A percentile compares a stretch with the other conserved stretches of the same genome.
These are phyloP conservation scores for Picea sitchensis DNA, from an alignment of 75 land plant species.

Conservation along the genomic window DNA sequence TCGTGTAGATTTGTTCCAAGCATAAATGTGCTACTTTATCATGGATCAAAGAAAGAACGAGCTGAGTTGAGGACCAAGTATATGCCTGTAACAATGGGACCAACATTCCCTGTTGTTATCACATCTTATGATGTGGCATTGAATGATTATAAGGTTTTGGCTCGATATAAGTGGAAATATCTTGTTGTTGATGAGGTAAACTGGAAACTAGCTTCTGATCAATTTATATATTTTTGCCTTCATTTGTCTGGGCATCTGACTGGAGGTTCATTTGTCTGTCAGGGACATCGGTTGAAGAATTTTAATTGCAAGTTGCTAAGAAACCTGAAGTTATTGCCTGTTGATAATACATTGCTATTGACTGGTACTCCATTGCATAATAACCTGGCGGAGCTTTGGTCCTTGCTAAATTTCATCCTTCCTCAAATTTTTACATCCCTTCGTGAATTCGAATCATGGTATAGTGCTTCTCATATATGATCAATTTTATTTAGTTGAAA, in stretches of 20 bases:
- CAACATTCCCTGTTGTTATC: constrained; percentile 31
- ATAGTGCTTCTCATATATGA: no score
- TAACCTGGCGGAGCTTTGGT: constrained; percentile 45
- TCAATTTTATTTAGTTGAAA: neutral
- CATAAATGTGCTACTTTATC: constrained; percentile 37
- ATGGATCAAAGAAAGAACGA: constrained; percentile 36
- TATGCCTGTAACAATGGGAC: constrained; percentile 19
- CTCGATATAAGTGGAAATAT: constrained; percentile 28
- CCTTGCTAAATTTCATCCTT: constrained; percentile 46
- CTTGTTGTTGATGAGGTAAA: constrained; percentile 45
- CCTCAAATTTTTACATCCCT: constrained; percentile 45
- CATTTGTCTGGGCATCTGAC: neutral
- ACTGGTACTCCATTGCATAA: constrained; percentile 50
- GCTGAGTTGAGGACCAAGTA: constrained; percentile 11
- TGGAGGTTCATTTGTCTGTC: neutral
- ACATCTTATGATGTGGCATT: constrained; percentile 33
- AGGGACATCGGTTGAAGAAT: constrained; percentile 55
- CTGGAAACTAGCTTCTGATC: neutral
- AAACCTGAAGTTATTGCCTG: constrained; percentile 27
- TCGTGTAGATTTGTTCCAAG: constrained; percentile 35
- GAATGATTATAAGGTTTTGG: no score
- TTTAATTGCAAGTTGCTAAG: constrained; percentile 33
- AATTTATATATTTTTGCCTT: neutral
- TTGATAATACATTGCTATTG: constrained; percentile 28
- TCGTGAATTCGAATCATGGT: constrained; percentile 37